Percentiles rank a stretch among this genome's conserved stretches.
Conservation (phyloP, 768 basidiomycete genomes). For the Tylopilus cervinicoccineus region DNA sequence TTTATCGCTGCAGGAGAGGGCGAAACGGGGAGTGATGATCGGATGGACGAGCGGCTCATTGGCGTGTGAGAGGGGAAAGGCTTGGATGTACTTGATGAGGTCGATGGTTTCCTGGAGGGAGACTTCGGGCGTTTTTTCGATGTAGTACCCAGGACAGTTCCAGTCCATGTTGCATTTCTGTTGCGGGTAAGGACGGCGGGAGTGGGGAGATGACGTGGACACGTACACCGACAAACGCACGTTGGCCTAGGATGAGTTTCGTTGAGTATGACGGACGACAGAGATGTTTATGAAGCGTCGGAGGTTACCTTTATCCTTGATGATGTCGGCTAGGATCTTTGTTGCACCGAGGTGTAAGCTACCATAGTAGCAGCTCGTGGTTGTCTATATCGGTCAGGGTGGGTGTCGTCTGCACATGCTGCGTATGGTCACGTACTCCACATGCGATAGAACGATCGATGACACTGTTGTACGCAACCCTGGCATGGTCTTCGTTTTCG, state of each 20-base stretch:
- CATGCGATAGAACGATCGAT: conserved; percentile 63
- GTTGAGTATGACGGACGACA: conserved; percentile 2
- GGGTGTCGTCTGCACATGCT: not conserved
- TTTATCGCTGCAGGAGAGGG: conserved; percentile 72
- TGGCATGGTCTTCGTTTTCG: conserved; percentile 60
- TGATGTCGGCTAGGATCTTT: conserved; percentile 70
- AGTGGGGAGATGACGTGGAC: not conserved
- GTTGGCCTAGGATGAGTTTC: conserved; percentile 52
- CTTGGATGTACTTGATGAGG: conserved; percentile 65
- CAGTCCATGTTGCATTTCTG: conserved; percentile 36
- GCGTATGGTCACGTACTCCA: conserved; percentile 51
- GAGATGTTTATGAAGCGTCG: not conserved
- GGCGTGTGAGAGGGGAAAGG: conserved; percentile 35
- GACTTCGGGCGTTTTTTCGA: conserved; percentile 48
- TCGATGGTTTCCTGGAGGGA: conserved; percentile 60
- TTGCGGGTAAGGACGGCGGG: not conserved
- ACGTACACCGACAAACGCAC: conserved; percentile 79
- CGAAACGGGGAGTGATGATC: conserved; percentile 90
- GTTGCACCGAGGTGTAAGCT: conserved; percentile 77
- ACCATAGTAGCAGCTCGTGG: conserved; percentile 88
- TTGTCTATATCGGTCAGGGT: conserved; percentile 48
- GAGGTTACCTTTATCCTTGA: conserved; percentile 49
- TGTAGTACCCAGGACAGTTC: conserved; percentile 66
- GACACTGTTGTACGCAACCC: conserved; percentile 58
- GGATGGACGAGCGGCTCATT: conserved; percentile 71